phyloP scores from a whole-genome alignment of 2,329 filamentous ascomycete species.

The Trichoderma sp. region DNA sequence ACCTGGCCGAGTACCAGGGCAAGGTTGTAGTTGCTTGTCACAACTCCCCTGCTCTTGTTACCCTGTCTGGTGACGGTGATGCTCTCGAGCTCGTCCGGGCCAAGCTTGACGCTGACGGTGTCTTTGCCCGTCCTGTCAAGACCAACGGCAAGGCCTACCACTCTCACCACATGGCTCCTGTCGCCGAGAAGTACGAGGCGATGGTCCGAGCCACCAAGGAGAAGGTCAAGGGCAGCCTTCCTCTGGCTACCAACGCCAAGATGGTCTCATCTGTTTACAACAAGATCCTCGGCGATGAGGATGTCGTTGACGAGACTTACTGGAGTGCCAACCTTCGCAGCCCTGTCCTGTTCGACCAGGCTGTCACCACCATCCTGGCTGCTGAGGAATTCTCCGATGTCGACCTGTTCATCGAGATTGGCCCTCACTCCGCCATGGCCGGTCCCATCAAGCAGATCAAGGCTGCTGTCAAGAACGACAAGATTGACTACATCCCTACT shows the following conservation, averaged over 20 bases:
- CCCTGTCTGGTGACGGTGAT: conserved; percentile 28
- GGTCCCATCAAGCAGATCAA: conserved; percentile 50
- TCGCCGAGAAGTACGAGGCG: conserved; percentile 12
- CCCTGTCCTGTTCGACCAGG: conserved; percentile 38
- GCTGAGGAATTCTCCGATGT: conserved; percentile 22
- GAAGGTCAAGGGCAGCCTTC: neutral
- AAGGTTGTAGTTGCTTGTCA: conserved; percentile 29
- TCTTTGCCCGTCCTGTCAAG: conserved; percentile 25
- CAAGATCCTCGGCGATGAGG: conserved; percentile 20
- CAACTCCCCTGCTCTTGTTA: conserved; percentile 29
- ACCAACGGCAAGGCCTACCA: conserved; percentile 28
- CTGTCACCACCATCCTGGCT: conserved; percentile 24
- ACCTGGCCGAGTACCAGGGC: conserved; percentile 24
- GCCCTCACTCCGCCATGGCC: conserved; percentile 49
- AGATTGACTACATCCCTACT: conserved; percentile 33
- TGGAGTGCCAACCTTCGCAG: conserved; percentile 41
- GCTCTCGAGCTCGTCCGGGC: conserved; percentile 20
- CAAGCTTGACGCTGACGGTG: conserved; percentile 12
- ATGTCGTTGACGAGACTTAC: conserved; percentile 30
- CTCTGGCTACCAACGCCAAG: neutral
- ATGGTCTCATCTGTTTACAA: conserved; percentile 21
- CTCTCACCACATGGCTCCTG: conserved; percentile 25
- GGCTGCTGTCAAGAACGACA: conserved; percentile 41
- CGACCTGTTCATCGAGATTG: conserved; percentile 45
- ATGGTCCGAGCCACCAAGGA: neutral